Conservation (phyloP, 352 stramenopile genomes). For the Pythium scleroteichum region DNA sequence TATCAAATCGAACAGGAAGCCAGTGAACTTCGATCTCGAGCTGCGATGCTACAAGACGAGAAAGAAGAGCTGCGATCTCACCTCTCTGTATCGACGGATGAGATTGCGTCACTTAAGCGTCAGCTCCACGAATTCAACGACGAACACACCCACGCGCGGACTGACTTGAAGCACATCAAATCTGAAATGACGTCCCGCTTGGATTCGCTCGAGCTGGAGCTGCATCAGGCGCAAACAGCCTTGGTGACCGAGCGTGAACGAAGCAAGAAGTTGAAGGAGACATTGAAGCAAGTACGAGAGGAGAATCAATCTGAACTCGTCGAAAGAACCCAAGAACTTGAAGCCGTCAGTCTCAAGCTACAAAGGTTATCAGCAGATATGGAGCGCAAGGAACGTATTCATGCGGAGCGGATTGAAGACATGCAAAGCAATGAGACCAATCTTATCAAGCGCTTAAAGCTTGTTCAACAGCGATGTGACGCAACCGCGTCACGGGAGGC, state of each 20-base stretch:
- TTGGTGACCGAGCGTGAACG: slow-evolving; percentile 28
- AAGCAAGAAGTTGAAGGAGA: slow-evolving; percentile 25
- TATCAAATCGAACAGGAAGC: slow-evolving; percentile 13
- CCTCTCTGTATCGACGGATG: slow-evolving; percentile 18
- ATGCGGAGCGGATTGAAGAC: slow-evolving; percentile 25
- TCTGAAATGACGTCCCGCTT: slow-evolving; percentile 23
- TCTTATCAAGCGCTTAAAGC: slow-evolving; percentile 31
- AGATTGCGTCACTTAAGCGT: slow-evolving; percentile 21
- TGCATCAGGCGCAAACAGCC: slow-evolving; percentile 24
- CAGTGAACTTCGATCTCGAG: slow-evolving; percentile 17
- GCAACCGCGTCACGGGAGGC: slow-evolving; percentile 25
- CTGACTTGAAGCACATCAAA: slow-evolving; percentile 19
- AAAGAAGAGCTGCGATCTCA: slow-evolving; percentile 16
- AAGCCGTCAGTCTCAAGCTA: slow-evolving; percentile 18
- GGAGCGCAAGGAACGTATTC: slow-evolving; percentile 22
- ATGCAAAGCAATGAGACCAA: slow-evolving; percentile 32
- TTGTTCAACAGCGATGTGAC: slow-evolving; percentile 28
- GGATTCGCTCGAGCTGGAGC: slow-evolving; percentile 22
- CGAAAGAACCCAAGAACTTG: slow-evolving; percentile 18
- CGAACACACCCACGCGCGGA: slow-evolving; percentile 7
- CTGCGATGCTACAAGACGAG: slow-evolving; percentile 19
- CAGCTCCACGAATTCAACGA: slow-evolving; percentile 17
- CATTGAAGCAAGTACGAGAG: slow-evolving; percentile 19
- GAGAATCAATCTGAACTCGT: slow-evolving; percentile 13
- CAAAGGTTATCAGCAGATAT: slow-evolving; percentile 13